A percentile compares a stretch with the other conserved stretches of the same genome.
Evolutionary conservation across 768 basidiomycete genomes (phyloP).

Genomic region (Lactarius psammicola): DNA sequence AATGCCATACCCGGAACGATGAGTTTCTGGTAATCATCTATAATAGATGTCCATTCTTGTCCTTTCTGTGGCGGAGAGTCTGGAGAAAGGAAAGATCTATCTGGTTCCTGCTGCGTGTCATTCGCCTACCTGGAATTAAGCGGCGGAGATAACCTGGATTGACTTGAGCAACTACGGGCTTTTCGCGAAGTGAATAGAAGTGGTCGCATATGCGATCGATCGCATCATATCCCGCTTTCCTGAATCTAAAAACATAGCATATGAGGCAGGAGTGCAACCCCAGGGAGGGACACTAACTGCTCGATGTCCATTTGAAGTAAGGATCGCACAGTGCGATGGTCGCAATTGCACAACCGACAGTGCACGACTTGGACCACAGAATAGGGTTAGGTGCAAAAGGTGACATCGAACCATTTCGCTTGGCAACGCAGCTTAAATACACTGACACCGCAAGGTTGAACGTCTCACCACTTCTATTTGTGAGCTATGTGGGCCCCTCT

Average conservation of each 20-base stretch:
- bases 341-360: too few relatives aligned
- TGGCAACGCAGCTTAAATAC: neutral
- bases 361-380: neutral
- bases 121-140: conserved; percentile 56
- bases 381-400: neutral
- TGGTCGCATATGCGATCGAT: conserved; percentile 92
- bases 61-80: conserved; percentile 64
- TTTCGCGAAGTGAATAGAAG: conserved; percentile 62
- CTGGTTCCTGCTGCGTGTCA: conserved; percentile 23
- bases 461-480: neutral
- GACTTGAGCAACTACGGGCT: conserved; percentile 69
- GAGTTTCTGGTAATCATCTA: conserved; percentile 73
- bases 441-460: neutral
- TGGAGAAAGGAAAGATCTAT: conserved; percentile 24
- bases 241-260: conserved; percentile 53
- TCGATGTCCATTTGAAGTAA: conserved; percentile 17
- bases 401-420: neutral
- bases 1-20: conserved; percentile 73
- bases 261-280: conserved; percentile 30
- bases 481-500: conserved; percentile 40
- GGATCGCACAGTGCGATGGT: too few relatives aligned
- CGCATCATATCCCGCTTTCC: conserved; percentile 82
- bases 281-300: conserved; percentile 12
- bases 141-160: conserved; percentile 82
- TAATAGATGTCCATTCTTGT: conserved; percentile 69